phyloP scores from a whole-genome alignment of 129 eudicot genomes.

The Tanacetum coccineum region DNA sequence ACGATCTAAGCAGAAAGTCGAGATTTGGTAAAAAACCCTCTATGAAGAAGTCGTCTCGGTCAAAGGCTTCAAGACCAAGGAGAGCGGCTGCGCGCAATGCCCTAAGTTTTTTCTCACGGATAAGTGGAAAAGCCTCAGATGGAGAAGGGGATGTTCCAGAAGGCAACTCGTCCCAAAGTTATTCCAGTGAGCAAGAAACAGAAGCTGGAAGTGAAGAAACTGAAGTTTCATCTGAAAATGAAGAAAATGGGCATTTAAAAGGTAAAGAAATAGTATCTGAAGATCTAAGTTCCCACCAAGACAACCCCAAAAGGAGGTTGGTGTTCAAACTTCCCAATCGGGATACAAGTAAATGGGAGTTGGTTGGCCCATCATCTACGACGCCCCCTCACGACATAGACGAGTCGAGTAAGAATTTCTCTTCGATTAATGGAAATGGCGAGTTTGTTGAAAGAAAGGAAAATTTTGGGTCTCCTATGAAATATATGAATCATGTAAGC shows the following conservation, averaged over 20 bases:
- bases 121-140: conserved; percentile 70
- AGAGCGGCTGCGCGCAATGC: conserved; percentile 97
- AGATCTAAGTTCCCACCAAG: conserved; percentile 28
- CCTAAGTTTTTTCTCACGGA: conserved; percentile 62
- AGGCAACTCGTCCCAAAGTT: conserved; percentile 60
- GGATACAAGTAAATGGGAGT: conserved; percentile 37
- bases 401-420: conserved; percentile 24
- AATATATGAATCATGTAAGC: conserved; percentile 32
- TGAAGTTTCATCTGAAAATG: conserved; percentile 43
- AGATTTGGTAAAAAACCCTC: conserved; percentile 48
- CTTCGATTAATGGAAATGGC: conserved; percentile 26
- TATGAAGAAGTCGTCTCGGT: conserved; percentile 59
- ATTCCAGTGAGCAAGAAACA: conserved; percentile 60
- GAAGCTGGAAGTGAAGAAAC: conserved; percentile 76
- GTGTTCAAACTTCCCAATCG: conserved; percentile 68
- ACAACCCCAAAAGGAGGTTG: conserved; percentile 45
- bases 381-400: conserved; percentile 25
- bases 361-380: conserved; percentile 56
- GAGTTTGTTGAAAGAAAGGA: conserved; percentile 34
- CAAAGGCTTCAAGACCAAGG: conserved; percentile 70
- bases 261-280: conserved; percentile 69
- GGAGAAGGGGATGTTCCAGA: conserved; percentile 49
- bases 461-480: conserved; percentile 24
- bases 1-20: conserved; percentile 43
- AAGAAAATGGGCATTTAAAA: conserved; percentile 36